Base-by-base conservation (phyloP, 352 stramenopile genomes). In the Phytophthora pinifolia region DNA sequence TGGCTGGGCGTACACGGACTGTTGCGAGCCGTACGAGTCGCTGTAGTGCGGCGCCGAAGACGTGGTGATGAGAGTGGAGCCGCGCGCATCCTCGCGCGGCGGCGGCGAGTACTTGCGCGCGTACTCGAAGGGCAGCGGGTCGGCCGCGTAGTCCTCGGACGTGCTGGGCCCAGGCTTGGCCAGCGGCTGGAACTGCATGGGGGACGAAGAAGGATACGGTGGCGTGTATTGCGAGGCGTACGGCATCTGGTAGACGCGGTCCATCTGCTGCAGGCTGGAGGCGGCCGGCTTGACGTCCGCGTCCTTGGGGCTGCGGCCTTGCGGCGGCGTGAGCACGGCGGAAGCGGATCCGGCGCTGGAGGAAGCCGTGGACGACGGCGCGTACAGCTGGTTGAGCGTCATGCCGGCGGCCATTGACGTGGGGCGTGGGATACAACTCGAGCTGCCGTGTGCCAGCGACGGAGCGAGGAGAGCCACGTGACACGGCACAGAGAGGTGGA, bases 111-210 rank as follows among this genome's bases (percentile, higher is more conserved):
- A 79, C 53, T 77, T 74, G 46, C 70, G 70, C 51, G 52, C 77
- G 62, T 93, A 93, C 50, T 93, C 80, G 52, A 93, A 93, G 0
- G 83, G 83, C 2, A 93, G 58, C 18, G 83, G 83, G 48, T 93
- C 80, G 4, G 80, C 78, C 4, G 82, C 67, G 62, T 91, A 93
- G n/a, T 88, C 78, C 22, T 91, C 77, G 1, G 66, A 65, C 9
- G 54, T 65, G 14, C 57, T 67, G n/a, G 55, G 54, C 1, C 63
- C 55, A 0, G 60, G 38, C 38, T 68, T 61, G 20, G 64, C 31
- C 14, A 74, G 17, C 30, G 56, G 54, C 15, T 59, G 46, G 42
- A 65, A 72, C 34, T 62, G 53, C 39, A 65, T 62, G 10, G 54
- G 30, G 13, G 48, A 59, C 12, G 45, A 51, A 27, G 57, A 33